phyloP scores from a whole-genome alignment of 2,329 filamentous ascomycete species.

The Domatiomyces catenatus region DNA sequence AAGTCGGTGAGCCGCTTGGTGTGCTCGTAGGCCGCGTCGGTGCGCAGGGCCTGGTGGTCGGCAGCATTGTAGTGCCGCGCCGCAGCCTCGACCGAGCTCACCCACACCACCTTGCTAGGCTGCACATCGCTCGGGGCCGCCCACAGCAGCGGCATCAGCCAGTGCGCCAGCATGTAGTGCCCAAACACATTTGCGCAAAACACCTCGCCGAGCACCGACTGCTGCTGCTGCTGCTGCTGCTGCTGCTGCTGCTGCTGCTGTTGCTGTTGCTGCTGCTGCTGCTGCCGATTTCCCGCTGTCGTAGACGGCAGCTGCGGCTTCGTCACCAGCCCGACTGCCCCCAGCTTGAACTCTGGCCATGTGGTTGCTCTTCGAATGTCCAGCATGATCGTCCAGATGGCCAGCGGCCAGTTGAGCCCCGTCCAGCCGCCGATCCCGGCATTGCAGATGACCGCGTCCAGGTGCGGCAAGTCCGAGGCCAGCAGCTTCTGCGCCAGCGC shows the following conservation, averaged over 20 bases:
- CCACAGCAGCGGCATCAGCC: conserved; percentile 58
- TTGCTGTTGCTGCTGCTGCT: no score
- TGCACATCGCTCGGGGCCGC: conserved; percentile 29
- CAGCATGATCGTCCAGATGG: conserved; percentile 42
- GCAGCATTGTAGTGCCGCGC: conserved; percentile 41
- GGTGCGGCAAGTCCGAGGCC: conserved; percentile 40
- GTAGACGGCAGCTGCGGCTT: conserved; percentile 33
- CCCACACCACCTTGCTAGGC: conserved; percentile 64
- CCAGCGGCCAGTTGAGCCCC: conserved; percentile 54
- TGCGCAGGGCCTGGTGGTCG: conserved; percentile 62
- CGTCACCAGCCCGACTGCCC: conserved; percentile 40
- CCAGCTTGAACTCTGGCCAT: conserved; percentile 63
- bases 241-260: not conserved
- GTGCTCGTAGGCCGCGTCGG: conserved; percentile 59
- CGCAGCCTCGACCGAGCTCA: conserved; percentile 63
- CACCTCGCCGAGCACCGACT: conserved; percentile 50
- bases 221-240: no score
- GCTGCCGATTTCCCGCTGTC: not conserved
- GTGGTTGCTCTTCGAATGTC: conserved; percentile 55
- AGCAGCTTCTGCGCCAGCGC: conserved; percentile 37
- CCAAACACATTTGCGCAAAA: conserved; percentile 92
- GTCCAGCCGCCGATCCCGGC: conserved; percentile 79
- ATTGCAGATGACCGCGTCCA: conserved; percentile 72
- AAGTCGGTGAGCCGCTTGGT: conserved; percentile 79
- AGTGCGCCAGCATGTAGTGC: conserved; percentile 77